These are phyloP conservation scores for Annulohypoxylon bovei DNA, from an alignment of 495 filamentous ascomycete genomes.

Conservation along the genomic window DNA sequence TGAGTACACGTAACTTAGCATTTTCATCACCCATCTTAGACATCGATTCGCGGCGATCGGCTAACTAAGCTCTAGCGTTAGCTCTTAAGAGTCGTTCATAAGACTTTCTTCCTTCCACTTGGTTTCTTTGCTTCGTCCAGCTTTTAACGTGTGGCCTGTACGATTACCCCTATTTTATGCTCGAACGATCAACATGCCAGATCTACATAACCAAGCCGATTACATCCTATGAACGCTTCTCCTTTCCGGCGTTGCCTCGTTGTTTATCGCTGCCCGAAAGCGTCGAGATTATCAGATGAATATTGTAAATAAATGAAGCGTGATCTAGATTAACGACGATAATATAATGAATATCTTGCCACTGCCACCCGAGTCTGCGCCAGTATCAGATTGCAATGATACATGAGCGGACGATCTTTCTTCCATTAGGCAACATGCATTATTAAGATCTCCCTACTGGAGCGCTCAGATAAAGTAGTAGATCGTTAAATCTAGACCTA, in stretches of 20 bases:
- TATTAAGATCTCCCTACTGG: constrained; percentile 7
- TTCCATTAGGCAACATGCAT: constrained; percentile 20
- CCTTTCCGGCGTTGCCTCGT: background rate
- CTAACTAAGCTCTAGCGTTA: background rate
- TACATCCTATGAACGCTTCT: background rate
- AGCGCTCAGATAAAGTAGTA: background rate
- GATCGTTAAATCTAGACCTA: background rate
- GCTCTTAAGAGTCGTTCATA: background rate
- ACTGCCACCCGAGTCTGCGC: constrained; percentile 21
- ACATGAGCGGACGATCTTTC: constrained; percentile 25
- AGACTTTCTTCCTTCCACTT: background rate
- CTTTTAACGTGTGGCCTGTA: background rate
- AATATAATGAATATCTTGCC: constrained; percentile 25
- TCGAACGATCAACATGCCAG: constrained; percentile 25
- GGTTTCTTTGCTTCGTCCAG: background rate
- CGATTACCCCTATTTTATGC: background rate
- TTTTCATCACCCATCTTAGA: constrained; percentile 6
- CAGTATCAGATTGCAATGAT: background rate
- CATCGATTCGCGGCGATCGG: background rate
- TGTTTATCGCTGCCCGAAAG: background rate
- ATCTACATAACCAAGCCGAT: background rate
- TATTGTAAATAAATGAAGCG: constrained; percentile 24
- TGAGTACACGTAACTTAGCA: background rate
- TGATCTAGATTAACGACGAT: constrained; percentile 17
- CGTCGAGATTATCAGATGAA: background rate